These are phyloP conservation scores for Pseudonectria buxi DNA, from an alignment of 2,329 filamentous ascomycete species.

Conservation along the genomic window DNA sequence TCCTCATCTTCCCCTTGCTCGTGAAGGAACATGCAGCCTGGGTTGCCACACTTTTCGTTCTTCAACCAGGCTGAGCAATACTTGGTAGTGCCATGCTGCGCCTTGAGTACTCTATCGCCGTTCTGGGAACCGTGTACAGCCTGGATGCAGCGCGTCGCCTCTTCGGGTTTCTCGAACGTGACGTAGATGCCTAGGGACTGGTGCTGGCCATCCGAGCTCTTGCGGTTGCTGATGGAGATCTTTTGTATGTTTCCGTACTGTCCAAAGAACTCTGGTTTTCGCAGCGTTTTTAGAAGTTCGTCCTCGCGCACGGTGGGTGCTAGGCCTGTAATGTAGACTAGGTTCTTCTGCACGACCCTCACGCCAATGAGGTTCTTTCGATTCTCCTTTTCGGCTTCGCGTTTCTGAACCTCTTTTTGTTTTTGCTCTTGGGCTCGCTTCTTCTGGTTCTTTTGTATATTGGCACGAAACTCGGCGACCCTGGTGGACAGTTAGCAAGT, in stretches of 20 bases:
- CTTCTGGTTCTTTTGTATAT: slow-evolving; percentile 85
- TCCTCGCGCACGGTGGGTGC: slow-evolving; percentile 90
- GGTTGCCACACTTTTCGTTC: slow-evolving; percentile 89
- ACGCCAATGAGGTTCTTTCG: slow-evolving; percentile 94
- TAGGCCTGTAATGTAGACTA: slow-evolving; percentile 94
- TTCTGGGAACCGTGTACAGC: slow-evolving; percentile 91
- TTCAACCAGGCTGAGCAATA: slow-evolving; percentile 97
- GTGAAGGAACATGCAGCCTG: slow-evolving; percentile 96
- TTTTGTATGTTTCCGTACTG: slow-evolving; percentile 98
- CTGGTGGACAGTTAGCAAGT: slow-evolving; percentile 34
- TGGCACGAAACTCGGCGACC: slow-evolving; percentile 67
- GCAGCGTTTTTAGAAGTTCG: slow-evolving; percentile 80
- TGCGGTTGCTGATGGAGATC: slow-evolving; percentile 95
- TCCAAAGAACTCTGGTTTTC: slow-evolving; percentile 89
- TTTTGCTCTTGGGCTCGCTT: slow-evolving; percentile 75
- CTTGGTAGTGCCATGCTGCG: slow-evolving; percentile 82
- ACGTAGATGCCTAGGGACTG: slow-evolving; percentile 96
- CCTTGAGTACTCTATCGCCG: slow-evolving; percentile 77
- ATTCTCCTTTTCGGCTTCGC: slow-evolving; percentile 90
- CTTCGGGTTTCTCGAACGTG: slow-evolving; percentile 89
- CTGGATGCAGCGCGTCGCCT: slow-evolving; percentile 82
- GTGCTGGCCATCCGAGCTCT: slow-evolving; percentile 66
- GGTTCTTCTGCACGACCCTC: slow-evolving; percentile 94
- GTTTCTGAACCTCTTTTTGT: slow-evolving; percentile 93
- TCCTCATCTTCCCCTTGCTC: slow-evolving; percentile 98